These are phyloP conservation scores for Colletotrichum chrysophilum DNA, from an alignment of 2,329 filamentous ascomycete genomes.

Conservation along the genomic window DNA sequence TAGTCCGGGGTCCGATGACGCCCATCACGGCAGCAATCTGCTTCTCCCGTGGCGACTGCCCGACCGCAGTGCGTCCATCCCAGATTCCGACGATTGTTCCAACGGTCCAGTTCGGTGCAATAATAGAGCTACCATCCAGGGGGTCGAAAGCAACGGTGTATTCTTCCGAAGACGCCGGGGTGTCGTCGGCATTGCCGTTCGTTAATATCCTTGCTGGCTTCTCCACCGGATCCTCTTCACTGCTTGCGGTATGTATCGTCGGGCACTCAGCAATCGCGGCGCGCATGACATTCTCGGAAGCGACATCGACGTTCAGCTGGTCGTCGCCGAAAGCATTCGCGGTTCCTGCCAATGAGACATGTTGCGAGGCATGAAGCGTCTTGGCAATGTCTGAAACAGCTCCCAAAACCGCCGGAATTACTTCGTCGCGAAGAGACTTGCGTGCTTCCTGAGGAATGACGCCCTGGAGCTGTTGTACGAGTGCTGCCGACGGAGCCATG, in stretches of 20 bases:
- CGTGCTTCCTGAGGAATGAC: conserved; percentile 27
- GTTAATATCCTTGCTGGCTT: conserved; percentile 16
- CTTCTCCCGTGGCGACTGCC: conserved; percentile 37
- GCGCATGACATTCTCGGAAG: conserved; percentile 54
- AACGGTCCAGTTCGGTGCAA: conserved; percentile 62
- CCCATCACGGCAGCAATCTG: conserved; percentile 58
- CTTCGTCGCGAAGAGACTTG: conserved; percentile 43
- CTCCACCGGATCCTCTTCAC: conserved; percentile 66
- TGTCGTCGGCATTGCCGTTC: not conserved
- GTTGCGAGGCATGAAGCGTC: conserved; percentile 47
- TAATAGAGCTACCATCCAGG: conserved; percentile 67
- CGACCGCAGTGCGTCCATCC: conserved; percentile 52
- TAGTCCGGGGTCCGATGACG: conserved; percentile 60
- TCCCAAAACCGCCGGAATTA: conserved; percentile 54
- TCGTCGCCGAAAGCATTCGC: conserved; percentile 64
- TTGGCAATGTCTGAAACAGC: conserved; percentile 49
- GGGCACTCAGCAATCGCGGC: conserved; percentile 47
- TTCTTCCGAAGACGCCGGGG: conserved; percentile 34
- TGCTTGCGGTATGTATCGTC: conserved; percentile 55
- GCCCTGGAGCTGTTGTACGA: conserved; percentile 24
- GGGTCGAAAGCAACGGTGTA: conserved; percentile 70
- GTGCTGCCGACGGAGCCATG: not conserved
- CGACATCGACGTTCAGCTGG: conserved; percentile 63
- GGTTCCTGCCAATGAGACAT: conserved; percentile 52
- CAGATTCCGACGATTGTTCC: conserved; percentile 67